Percentiles rank a stretch among this genome's conserved stretches.
Conservation (phyloP, 2,329 filamentous ascomycete genomes). For the Cladophialophora exuberans region DNA sequence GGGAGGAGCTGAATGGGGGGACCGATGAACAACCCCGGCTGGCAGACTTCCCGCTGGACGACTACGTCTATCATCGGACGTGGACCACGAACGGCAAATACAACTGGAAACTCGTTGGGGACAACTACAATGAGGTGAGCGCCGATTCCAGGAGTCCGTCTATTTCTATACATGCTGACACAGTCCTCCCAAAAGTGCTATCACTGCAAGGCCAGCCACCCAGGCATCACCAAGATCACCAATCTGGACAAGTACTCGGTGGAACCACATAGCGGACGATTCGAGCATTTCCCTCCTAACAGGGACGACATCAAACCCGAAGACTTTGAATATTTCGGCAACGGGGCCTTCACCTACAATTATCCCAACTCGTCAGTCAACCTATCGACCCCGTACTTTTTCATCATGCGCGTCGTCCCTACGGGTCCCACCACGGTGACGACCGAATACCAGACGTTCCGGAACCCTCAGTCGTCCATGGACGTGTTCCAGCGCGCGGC, state of each 20-base stretch:
- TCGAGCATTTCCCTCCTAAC: conserved; percentile 52
- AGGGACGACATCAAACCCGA: conserved; percentile 33
- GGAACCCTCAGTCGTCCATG: conserved; percentile 62
- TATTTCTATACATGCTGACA: conserved; percentile 56
- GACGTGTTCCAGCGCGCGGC: conserved; percentile 61
- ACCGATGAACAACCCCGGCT: conserved; percentile 53
- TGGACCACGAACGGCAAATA: conserved; percentile 25
- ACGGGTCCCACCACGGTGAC: conserved; percentile 52
- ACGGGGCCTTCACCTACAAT: conserved; percentile 26
- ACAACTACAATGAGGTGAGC: conserved; percentile 36
- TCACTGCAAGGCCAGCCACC: conserved; percentile 62
- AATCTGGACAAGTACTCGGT: conserved; percentile 58
- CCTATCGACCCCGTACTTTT: conserved; percentile 57
- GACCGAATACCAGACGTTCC: conserved; percentile 67
- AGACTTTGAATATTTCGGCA: conserved; percentile 25
- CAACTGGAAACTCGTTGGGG: conserved; percentile 32
- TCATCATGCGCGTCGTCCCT: conserved; percentile 66
- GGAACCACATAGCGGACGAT: conserved; percentile 57
- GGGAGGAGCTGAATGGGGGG: conserved; percentile 26
- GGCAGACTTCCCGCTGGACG: conserved; percentile 56
- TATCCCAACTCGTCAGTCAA: conserved; percentile 30
- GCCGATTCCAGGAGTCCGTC: conserved; percentile 65
- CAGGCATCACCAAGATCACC: conserved; percentile 57
- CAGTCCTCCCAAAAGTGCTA: conserved; percentile 47
- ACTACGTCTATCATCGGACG: conserved; percentile 51